These are phyloP conservation scores for Cladosporium sp. DNA, from an alignment of 2,329 filamentous ascomycete genomes.

Conservation along the genomic window DNA sequence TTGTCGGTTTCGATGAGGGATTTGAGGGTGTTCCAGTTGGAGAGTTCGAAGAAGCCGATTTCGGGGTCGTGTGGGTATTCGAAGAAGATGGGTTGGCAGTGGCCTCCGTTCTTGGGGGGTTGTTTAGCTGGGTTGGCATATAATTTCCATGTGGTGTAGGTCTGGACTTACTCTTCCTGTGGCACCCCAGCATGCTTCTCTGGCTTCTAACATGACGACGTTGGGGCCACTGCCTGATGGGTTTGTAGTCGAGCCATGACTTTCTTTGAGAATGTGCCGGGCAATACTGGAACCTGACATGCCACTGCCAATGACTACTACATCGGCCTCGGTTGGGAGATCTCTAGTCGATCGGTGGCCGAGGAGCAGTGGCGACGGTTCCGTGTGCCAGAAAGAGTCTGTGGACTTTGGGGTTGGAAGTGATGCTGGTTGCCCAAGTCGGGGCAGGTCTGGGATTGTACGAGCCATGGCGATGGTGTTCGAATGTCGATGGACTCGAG, in stretches of 20 bases:
- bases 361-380: constrained; percentile 59
- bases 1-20: constrained; percentile 52
- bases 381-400: constrained; percentile 66
- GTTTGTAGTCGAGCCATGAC: neutral
- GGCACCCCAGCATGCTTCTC: constrained; percentile 78
- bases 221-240: constrained; percentile 29
- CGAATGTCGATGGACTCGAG: too few relatives aligned
- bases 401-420: constrained; percentile 25
- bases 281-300: constrained; percentile 72
- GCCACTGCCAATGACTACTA: constrained; percentile 69
- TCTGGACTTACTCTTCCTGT: constrained; percentile 62
- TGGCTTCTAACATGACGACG: constrained; percentile 71
- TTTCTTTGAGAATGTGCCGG: constrained; percentile 40
- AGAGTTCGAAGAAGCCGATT: constrained; percentile 67
- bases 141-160: neutral
- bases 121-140: constrained; percentile 18
- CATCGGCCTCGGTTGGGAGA: constrained; percentile 59
- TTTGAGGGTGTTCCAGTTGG: constrained; percentile 59
- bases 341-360: constrained; percentile 63
- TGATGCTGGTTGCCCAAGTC: constrained; percentile 18
- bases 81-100: constrained; percentile 71
- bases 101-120: constrained; percentile 44
- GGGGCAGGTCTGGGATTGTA: constrained; percentile 18
- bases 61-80: constrained; percentile 46
- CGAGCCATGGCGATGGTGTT: constrained; percentile 17